These are phyloP conservation scores for Lipomyces yamanashiensis DNA, from an alignment of 805 yeast species.

Conservation along the genomic window DNA sequence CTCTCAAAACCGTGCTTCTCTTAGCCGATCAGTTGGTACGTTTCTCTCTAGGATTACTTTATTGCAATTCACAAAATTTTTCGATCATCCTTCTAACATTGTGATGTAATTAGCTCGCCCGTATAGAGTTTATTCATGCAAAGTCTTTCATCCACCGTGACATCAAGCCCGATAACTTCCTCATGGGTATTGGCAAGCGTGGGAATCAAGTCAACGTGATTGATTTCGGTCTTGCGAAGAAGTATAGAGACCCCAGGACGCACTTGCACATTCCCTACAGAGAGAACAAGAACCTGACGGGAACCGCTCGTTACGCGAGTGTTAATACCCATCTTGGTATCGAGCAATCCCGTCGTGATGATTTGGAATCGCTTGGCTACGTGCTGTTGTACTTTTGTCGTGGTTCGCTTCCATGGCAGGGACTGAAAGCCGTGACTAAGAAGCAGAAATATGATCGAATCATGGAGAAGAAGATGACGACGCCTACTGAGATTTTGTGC, in stretches of 20 bases:
- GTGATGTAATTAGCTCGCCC: conserved; percentile 54
- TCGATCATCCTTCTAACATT: not conserved
- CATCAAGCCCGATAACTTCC: conserved; percentile 80
- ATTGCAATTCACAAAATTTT: too few species aligned
- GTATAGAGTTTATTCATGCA: conserved; percentile 94
- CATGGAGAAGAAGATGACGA: conserved; percentile 91
- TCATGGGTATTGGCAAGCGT: conserved; percentile 88
- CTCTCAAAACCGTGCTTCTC: conserved; percentile 88
- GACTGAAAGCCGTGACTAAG: conserved; percentile 93
- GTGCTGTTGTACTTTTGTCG: conserved; percentile 92
- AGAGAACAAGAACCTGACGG: conserved; percentile 94
- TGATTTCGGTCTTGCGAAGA: conserved; percentile 92
- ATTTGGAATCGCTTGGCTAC: conserved; percentile 91
- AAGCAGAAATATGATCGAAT: conserved; percentile 96
- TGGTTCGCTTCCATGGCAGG: conserved; percentile 98
- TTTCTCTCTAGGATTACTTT: not conserved
- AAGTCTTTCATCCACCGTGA: conserved; percentile 87
- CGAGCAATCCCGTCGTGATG: conserved; percentile 96
- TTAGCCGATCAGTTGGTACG: conserved; percentile 83
- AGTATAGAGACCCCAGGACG: conserved; percentile 91
- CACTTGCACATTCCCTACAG: conserved; percentile 94
- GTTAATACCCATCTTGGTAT: conserved; percentile 96
- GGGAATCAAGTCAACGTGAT: conserved; percentile 95
- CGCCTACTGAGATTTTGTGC: conserved; percentile 82
- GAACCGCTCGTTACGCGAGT: conserved; percentile 96